Base-by-base conservation (phyloP, 1,139 yeast species). In the Blastobotrys persicus region DNA sequence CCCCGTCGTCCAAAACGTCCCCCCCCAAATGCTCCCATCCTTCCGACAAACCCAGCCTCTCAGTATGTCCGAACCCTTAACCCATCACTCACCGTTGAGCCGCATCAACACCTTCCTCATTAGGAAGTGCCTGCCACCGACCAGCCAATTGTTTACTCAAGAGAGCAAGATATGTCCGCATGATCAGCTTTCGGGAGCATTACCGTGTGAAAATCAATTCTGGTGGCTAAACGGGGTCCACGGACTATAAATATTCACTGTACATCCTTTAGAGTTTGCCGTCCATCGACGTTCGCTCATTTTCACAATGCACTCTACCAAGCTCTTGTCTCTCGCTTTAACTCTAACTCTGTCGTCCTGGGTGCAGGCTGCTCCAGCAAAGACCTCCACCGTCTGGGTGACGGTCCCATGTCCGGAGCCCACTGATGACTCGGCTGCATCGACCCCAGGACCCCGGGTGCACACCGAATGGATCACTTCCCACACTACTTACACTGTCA, bases 331-430 rank as follows among this genome's bases (percentile, higher is more conserved):
- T 17, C 41, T 37, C 41, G 26, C 41, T 37, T 16, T 37, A 12
- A 7, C 19, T 16, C n/a, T 37, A 9, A 11, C 16, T 19, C 41
- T 37, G 14, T 19, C 50, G 4, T 13, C 39, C 9, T 18, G 43
- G 9, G 42, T 45, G 17, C 9, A 23, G n/a, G 45, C 50, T 13
- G 34, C 47, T 28, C 37, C 39, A 12, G 31, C 41, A 4, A 31
- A 37, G 5, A 37, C 28, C 28, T 23, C 28, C 9, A 23, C 28
- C 5, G 28, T 23, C 9, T 23, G 28, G 28, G 28, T 23, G 5
- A 23, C 28, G 9, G 28, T 23, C 9, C 28, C 28, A 5, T 23
- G 28, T 23, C 28, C 28, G 9, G 28, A 23, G 28, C 9, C 28
- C 9, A 23, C 28, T 23, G 28, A 23, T 5, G 9, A 23, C 5